Evolutionary conservation across 1,284 basidiomycete genomes (phyloP).

Genomic region (Athelia sp.): DNA sequence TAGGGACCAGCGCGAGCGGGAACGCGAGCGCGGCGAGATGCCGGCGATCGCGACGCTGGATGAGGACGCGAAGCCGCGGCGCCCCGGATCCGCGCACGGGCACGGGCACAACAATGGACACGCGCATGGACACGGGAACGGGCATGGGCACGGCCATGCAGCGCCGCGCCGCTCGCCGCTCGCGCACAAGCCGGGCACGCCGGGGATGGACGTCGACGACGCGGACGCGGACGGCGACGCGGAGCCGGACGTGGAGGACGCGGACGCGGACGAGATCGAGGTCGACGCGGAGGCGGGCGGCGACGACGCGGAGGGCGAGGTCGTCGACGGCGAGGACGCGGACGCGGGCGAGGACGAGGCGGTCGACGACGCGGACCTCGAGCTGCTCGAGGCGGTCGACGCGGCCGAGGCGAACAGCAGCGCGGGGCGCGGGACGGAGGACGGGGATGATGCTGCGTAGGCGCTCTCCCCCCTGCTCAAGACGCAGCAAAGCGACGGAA

Average conservation of each 20-base stretch:
- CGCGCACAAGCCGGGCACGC: conserved; percentile 8
- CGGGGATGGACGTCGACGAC: conserved; percentile 11
- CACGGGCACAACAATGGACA: conserved; percentile 18
- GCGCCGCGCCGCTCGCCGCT: background rate
- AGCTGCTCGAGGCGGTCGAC: conserved; percentile 1
- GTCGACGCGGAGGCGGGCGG: conserved; percentile 9
- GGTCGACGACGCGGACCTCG: conserved; percentile 19
- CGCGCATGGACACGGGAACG: conserved; percentile 22
- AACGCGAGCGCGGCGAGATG: background rate
- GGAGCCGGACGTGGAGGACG: conserved; percentile 16
- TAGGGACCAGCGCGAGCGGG: background rate
- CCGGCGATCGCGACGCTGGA: conserved; percentile 1
- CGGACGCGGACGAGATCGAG: conserved; percentile 25
- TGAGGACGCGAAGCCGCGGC: background rate
- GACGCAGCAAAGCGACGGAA: too few relatives aligned
- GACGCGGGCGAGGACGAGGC: conserved; percentile 26
- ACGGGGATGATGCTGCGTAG: background rate
- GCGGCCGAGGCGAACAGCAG: conserved; percentile 5
- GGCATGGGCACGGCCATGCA: conserved; percentile 5
- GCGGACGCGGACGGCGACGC: conserved; percentile 15
- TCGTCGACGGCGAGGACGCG: conserved; percentile 18
- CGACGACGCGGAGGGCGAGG: conserved; percentile 4
- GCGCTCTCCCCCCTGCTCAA: too few relatives aligned
- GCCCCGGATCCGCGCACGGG: conserved; percentile 9
- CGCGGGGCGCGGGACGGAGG: background rate